Base-by-base conservation (phyloP, 2,329 filamentous ascomycete species). In the Cytospora schulzeri region DNA sequence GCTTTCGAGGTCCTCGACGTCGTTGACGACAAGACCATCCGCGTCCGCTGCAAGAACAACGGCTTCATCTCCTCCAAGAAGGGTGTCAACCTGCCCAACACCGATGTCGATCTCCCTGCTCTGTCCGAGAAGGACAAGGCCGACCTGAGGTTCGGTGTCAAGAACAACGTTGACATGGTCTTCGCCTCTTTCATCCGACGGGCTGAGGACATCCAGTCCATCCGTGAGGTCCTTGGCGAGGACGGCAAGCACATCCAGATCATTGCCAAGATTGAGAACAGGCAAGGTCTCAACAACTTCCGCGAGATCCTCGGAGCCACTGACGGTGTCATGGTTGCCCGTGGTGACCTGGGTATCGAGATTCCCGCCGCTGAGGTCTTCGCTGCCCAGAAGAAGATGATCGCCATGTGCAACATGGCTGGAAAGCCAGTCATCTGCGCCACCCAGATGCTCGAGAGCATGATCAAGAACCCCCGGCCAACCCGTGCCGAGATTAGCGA, bases 321-420 rank as follows among this genome's bases (percentile, higher is more conserved):
- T 7, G 95, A 99, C 78, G 95, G 95, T 86, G 93, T 99, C 83
- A 99, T 99, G 95, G 95, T 99, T 72, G 95, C 95, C 74, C 94
- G 95, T 88, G 95, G 95, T 83, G 95, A 98, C 76, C 83, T 97
- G 70, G 95, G 95, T 84, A 99, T 99, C 73, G 95, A 99, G 83
- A 99, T 99, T 73, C 94, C 95, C 57, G 94, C 95, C 67, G 92
- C 94, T 69, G 95, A 99, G 85, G 95, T 99, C 71, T 99, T 99
- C 81, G 92, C 96, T 72, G 95, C 95, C 64, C 95, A 99, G 86
- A 99, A 99, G 91, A 99, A 99, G 92, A 93, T 99, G 87, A 99
- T 99, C 80, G 93, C 95, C 81, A 98, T 98, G 89, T 99, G 95
- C 88, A 99, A 99, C 85, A 89, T 97, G 76, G 93, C 93, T 72